Conservation (phyloP, 176 grass and related monocot genomes). For the Oryza longistaminata region DNA sequence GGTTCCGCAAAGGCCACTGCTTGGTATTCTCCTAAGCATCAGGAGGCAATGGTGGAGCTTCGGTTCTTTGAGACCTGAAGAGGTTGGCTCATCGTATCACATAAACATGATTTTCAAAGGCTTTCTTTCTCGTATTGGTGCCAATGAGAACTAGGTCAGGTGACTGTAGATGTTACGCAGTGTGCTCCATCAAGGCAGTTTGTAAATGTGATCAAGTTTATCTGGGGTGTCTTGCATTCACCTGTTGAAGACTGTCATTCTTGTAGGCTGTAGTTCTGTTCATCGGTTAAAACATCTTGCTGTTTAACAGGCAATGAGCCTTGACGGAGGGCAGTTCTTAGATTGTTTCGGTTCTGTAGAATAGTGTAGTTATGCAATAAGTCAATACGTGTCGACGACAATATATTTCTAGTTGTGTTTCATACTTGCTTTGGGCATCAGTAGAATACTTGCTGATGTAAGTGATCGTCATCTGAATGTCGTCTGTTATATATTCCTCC, state of each 20-base stretch:
- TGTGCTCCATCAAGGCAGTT: not conserved
- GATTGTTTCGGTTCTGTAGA: not conserved
- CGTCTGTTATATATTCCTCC: not conserved
- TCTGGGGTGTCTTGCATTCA: not conserved
- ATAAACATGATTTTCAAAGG: not conserved
- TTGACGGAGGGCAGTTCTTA: not conserved
- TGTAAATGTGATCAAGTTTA: not conserved
- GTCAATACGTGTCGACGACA: not conserved
- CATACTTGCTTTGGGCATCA: not conserved
- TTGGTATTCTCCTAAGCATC: slow-evolving; percentile 79
- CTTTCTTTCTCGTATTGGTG: not conserved
- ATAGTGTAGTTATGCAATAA: not conserved
- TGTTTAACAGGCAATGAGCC: not conserved
- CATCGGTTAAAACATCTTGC: slow-evolving; percentile 1
- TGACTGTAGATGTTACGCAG: not conserved
- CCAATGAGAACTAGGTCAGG: not conserved
- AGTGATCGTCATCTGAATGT: slow-evolving; percentile 8
- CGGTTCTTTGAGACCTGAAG: slow-evolving; percentile 78
- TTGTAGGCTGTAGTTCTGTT: not conserved
- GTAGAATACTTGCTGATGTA: not conserved
- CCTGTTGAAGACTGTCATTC: not conserved
- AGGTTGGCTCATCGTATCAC: not conserved
- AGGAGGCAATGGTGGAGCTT: slow-evolving; percentile 88
- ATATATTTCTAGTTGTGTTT: not conserved
- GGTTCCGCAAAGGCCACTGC: slow-evolving; percentile 94